Conservation (phyloP, 768 basidiomycete genomes). For the Suillus tomentosus region DNA sequence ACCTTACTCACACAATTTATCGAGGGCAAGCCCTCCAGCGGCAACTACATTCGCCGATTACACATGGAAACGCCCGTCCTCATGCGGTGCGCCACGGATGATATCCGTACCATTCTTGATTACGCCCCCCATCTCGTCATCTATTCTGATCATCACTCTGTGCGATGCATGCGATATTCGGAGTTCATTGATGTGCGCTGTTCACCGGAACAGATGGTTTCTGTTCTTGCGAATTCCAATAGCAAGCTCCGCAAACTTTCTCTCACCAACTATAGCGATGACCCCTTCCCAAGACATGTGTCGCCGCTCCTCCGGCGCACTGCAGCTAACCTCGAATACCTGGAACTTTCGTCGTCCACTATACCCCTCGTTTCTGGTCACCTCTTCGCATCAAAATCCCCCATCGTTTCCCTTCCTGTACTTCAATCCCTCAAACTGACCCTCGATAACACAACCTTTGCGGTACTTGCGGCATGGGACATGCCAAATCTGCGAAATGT, state of each 20-base stretch:
- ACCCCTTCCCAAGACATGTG: constrained; percentile 55
- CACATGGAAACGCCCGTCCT: constrained; percentile 70
- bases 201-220: constrained; percentile 60
- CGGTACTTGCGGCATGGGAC: constrained; percentile 63
- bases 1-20: constrained; percentile 47
- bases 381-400: constrained; percentile 19
- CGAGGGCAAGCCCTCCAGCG: constrained; percentile 38
- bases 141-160: constrained; percentile 65
- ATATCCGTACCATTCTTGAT: constrained; percentile 69
- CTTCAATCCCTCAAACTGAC: constrained; percentile 70
- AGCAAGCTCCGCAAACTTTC: constrained; percentile 58
- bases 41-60: constrained; percentile 58
- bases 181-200: constrained; percentile 45
- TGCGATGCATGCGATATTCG: constrained; percentile 55
- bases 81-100: constrained; percentile 64
- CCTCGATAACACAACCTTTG: constrained; percentile 71
- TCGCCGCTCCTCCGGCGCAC: constrained; percentile 53
- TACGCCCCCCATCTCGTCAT: constrained; percentile 59
- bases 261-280: constrained; percentile 75
- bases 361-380: constrained; percentile 42
- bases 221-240: constrained; percentile 55
- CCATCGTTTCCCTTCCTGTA: constrained; percentile 51
- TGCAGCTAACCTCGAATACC: constrained; percentile 59
- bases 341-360: constrained; percentile 65
- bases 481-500: constrained; percentile 66